Base-by-base conservation (phyloP, 1,284 basidiomycete genomes). In the Puccinia hordei region DNA sequence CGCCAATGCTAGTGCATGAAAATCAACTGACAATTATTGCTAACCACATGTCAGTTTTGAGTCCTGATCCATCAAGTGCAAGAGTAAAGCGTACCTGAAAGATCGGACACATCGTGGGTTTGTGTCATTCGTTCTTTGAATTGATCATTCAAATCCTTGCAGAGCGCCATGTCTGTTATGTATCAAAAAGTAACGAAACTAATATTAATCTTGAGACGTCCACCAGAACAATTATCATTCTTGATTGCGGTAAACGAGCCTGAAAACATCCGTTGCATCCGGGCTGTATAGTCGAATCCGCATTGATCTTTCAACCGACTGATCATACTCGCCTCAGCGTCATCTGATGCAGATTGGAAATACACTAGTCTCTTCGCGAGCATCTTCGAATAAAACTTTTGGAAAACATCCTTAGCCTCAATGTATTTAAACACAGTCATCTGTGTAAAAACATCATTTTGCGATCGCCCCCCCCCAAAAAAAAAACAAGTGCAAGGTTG, bases 381-480 rank as follows among this genome's bases (percentile, higher is more conserved):
- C 87, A 96, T 96, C 84, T 94, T 98, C 63, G 93, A 93, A 88
- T 99, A 99, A 89, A 98, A 99, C 65, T 93, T 94, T 86, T 98
- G 96, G 91, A 99, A 99, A 15, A 99, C 95, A 84, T 99, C 97
- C 88, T 98, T 98, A 88, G 99, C 97, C 86, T 98, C 95, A 83
- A 99, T 92, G 86, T 98, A 99, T 87, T 98, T 98, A 92, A 99
- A 99, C 73, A 99, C 88, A 63, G 95, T 89, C 96, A 98, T 98
- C 94, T 96, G 83, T 1, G 3, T 24, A 22, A 65, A 61, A 61
- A 55, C 41, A 53, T 71, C 30, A 44, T 71, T 44, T 41, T 41
- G n/a, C n/a, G n/a, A n/a, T n/a, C n/a, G n/a, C n/a, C 13, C 53
- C 3, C 24, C 6, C 3, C 13, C 9, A 22, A n/a, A 22, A 35